Conservation (phyloP, 2,329 filamentous ascomycete species). For the Orbilia quercus region DNA sequence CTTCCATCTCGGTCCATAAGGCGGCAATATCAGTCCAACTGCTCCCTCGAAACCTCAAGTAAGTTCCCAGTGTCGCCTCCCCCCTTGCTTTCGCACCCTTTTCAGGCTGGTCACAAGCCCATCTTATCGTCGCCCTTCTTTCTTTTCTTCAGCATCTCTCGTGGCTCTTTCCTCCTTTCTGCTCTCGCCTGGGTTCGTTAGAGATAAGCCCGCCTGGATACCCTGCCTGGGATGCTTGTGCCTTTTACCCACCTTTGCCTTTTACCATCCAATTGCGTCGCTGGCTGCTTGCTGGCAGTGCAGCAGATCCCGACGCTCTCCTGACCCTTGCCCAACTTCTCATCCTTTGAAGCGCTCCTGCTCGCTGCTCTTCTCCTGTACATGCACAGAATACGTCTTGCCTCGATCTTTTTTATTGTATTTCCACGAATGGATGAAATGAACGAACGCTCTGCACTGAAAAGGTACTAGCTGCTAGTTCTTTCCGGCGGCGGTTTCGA, state of each 20-base stretch:
- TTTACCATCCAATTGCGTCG: slow-evolving; percentile 53
- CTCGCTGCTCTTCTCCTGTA: slow-evolving; percentile 6
- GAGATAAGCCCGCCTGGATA: slow-evolving; percentile 38
- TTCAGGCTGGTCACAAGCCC: slow-evolving; percentile 52
- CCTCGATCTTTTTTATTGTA: too few species aligned
- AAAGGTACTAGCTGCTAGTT: slow-evolving; percentile 18
- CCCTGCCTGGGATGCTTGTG: slow-evolving; percentile 36
- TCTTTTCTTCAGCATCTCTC: slow-evolving; percentile 15
- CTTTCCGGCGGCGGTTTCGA: slow-evolving; percentile 24
- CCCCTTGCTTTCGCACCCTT: slow-evolving; percentile 8
- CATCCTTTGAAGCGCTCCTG: slow-evolving; percentile 14
- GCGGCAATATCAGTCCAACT: not conserved
- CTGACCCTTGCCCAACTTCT: slow-evolving; percentile 23
- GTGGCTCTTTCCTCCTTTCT: slow-evolving; percentile 10
- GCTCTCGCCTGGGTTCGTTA: slow-evolving; percentile 22
- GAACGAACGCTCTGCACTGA: not conserved
- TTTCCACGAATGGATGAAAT: slow-evolving; percentile 4
- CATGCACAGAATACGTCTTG: slow-evolving; percentile 49
- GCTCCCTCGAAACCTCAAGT: slow-evolving; percentile 11
- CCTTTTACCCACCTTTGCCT: slow-evolving; percentile 51
- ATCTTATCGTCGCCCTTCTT: slow-evolving; percentile 27
- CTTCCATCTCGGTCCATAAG: not conserved
- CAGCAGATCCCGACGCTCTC: slow-evolving; percentile 29
- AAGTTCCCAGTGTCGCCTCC: slow-evolving; percentile 10
- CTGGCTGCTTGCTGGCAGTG: slow-evolving; percentile 44